Base-by-base conservation (phyloP, 495 filamentous ascomycete genomes). In the Xylaria grammica region DNA sequence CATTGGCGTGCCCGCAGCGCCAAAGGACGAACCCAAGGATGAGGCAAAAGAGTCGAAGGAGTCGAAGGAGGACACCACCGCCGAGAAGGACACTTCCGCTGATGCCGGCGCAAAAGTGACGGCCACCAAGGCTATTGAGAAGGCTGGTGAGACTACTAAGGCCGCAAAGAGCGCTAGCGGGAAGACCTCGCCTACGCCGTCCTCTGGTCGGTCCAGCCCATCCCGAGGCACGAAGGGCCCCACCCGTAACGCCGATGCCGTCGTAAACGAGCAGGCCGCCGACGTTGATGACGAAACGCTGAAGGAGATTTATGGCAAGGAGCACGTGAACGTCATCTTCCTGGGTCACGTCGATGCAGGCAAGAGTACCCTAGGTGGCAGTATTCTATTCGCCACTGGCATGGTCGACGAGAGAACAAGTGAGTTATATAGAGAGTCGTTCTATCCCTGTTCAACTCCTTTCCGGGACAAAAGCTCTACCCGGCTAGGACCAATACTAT, bases 251-350 rank as follows among this genome's bases (percentile, higher is more conserved):
- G 91, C 84, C 15, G 90, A 97, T 76, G 89, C 90, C 17, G 93
- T 99, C 42, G 85, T 87, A 38, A 91, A 93, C 76, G 91, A 93
- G 70, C 95, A 98, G 71, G 82, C 85, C 15, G 93, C 91, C 20
- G 92, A 96, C 76, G 89, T 99, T 3, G 95, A 98, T 66, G 92
- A 97, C 26, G 90, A 91, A 46, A 91, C 91, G 0, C 79, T 99
- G 62, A 91, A 92, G 74, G 95, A 98, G 78, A 92, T 99, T 45
- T 98, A 98, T 76, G 95, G 95, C 69, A 97, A 98, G 78, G 95
- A 99, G 77, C 95, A 99, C 72, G 89, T 99, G 65, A 99, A 99
- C 75, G 86, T 98, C 53, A 96, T 99, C 62, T 99, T 99, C 83
- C 91, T 99, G 70, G 95, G 95, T 55, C 95, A 97, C 82, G 95